Percentiles rank a stretch among this genome's conserved stretches.
These are phyloP conservation scores for Avena sativa DNA, from an alignment of 176 grass and related monocot species.

Conservation along the genomic window DNA sequence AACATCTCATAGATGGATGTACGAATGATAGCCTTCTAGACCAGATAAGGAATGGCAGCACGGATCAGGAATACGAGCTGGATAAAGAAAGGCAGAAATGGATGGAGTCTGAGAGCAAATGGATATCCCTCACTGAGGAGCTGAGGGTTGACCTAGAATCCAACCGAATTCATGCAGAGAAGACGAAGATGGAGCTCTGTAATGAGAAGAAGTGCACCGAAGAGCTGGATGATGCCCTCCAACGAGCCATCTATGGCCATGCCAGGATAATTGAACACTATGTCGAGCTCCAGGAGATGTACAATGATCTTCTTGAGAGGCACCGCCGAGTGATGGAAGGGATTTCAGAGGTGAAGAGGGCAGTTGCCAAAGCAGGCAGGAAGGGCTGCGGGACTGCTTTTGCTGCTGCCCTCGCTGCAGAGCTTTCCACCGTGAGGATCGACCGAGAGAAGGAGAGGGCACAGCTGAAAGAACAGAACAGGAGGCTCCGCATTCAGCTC, in stretches of 20 bases:
- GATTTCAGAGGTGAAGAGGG: conserved; percentile 83
- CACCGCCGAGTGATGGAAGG: conserved; percentile 85
- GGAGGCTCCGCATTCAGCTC: conserved; percentile 91
- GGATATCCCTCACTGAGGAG: conserved; percentile 92
- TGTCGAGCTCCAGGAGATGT: conserved; percentile 86
- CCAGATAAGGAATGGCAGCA: conserved; percentile 68
- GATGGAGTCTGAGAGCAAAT: conserved; percentile 95
- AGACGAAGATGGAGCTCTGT: conserved; percentile 68
- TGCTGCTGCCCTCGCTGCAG: conserved; percentile 84
- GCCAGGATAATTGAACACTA: conserved; percentile 93
- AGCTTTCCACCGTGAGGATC: conserved; percentile 86
- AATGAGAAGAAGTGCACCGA: conserved; percentile 84
- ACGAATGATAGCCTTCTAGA: conserved; percentile 73
- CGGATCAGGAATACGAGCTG: conserved; percentile 57
- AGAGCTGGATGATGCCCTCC: conserved; percentile 88
- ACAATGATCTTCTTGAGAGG: conserved; percentile 79
- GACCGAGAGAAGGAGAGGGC: conserved; percentile 88
- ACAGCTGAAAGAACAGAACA: conserved; percentile 93
- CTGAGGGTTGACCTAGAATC: conserved; percentile 86
- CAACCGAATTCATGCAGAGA: conserved; percentile 81
- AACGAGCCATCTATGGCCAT: conserved; percentile 79
- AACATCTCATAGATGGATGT: conserved; percentile 33
- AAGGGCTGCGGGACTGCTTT: conserved; percentile 88
- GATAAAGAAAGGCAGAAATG: conserved; percentile 90
- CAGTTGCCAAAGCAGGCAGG: conserved; percentile 78